Percentiles rank a stretch among this genome's conserved stretches.
These are phyloP conservation scores for Candolleomyces aberdarensis DNA, from an alignment of 768 basidiomycete genomes.

Conservation along the genomic window DNA sequence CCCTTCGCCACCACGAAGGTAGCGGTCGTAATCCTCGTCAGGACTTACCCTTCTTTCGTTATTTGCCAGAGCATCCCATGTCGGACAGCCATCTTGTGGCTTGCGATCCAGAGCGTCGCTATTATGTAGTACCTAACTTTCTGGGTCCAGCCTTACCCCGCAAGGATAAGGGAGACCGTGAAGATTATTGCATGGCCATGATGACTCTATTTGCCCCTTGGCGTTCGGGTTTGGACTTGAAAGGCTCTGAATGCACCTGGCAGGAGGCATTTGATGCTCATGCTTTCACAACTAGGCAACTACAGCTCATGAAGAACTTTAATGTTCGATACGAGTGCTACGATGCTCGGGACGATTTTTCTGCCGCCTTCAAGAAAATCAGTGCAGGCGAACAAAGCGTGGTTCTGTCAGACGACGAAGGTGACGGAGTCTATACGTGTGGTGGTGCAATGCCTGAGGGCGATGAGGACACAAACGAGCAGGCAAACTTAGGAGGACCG, in stretches of 20 bases:
- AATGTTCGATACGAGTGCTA: slow-evolving; percentile 22
- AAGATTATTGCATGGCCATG: background rate
- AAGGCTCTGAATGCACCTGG: slow-evolving; percentile 5
- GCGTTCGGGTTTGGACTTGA: slow-evolving; percentile 15
- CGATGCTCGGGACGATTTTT: slow-evolving; percentile 23
- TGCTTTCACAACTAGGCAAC: slow-evolving; percentile 7
- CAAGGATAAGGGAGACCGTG: slow-evolving; percentile 14
- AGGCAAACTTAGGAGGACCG: too few relatives aligned
- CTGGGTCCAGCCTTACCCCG: slow-evolving; percentile 18
- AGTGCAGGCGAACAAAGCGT: background rate
- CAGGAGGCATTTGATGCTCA: slow-evolving; percentile 13
- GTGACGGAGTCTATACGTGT: background rate
- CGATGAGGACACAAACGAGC: too few relatives aligned
- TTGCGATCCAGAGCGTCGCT: background rate
- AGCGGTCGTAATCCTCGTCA: background rate
- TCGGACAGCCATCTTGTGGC: background rate
- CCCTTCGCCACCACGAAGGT: background rate
- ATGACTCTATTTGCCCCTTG: background rate
- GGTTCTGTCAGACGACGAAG: background rate
- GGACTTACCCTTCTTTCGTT: too few relatives aligned
- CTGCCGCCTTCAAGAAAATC: slow-evolving; percentile 9
- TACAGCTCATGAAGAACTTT: slow-evolving; percentile 18
- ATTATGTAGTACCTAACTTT: slow-evolving; percentile 22
- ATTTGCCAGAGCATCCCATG: background rate
- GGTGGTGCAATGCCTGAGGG: too few relatives aligned